Percentiles rank a stretch among this genome's conserved stretches.
Conservation (phyloP, 2,329 filamentous ascomycete genomes). For the Cladosporium oxysporum region DNA sequence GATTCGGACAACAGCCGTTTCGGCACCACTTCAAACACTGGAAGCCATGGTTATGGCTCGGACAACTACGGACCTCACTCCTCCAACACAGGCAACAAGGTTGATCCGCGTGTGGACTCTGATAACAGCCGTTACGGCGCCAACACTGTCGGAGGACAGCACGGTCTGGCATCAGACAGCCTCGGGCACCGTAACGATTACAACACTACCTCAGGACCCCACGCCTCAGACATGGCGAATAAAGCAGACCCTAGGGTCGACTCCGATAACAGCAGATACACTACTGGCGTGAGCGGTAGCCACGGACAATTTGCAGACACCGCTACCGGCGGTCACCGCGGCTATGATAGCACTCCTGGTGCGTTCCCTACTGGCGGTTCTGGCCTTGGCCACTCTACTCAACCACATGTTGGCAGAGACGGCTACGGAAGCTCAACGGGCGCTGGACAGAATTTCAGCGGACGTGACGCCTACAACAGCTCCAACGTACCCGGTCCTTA, state of each 20-base stretch:
- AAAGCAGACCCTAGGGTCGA: constrained; percentile 10
- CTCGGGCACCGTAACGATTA: not conserved
- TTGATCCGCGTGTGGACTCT: constrained; percentile 26
- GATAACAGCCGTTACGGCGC: constrained; percentile 4
- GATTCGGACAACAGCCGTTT: constrained; percentile 12
- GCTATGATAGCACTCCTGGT: constrained; percentile 7
- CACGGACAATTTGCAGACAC: not conserved
- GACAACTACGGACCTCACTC: constrained; percentile 5
- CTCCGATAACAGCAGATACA: constrained; percentile 5
- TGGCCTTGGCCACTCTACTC: not conserved
- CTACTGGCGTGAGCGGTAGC: not conserved
- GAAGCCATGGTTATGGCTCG: too few species aligned
- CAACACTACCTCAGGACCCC: constrained; percentile 13
- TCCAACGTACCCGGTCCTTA: not conserved
- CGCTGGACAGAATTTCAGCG: constrained; percentile 5
- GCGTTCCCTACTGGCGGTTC: not conserved
- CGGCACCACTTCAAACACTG: not conserved
- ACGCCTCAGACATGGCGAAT: constrained; percentile 15
- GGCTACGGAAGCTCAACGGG: constrained; percentile 3
- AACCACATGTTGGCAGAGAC: not conserved
- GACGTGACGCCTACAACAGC: constrained; percentile 5
- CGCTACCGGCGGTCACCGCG: not conserved
- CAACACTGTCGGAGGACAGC: not conserved
- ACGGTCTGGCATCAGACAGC: not conserved
- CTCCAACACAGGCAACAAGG: constrained; percentile 26